Base-by-base conservation (phyloP, 208 protist genomes). In the Trypanosoma platydactyli region DNA sequence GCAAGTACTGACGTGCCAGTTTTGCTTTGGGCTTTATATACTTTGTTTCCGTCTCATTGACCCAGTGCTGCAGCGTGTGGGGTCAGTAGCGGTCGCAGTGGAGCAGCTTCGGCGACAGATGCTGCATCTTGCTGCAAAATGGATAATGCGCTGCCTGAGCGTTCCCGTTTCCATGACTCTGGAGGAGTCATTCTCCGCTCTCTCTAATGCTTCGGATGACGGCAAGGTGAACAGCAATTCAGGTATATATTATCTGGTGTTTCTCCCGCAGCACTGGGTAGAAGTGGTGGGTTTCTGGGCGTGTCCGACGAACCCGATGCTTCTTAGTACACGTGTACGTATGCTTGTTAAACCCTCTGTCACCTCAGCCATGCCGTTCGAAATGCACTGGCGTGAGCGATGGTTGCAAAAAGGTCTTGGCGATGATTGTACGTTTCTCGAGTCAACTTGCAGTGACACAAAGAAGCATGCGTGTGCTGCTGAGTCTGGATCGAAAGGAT, bases 281-380 rank as follows among this genome's bases (percentile, higher is more conserved):
- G 88, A 94, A 55, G 76, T 89, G 59, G 84, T 91, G 1, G 88
- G 80, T 7, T 91, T 91, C 64, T 94, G 88, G 85, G 77, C 83
- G 11, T 91, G 83, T 68, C n/a, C 57, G 40, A 77, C 64, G 62
- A 94, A 89, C 46, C 88, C 88, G 4, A 55, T 91, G 9, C 53
- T 94, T 33, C 20, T 38, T 13, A 65, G 35, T 50, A 54, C 53
- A 42, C 54, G 51, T 30, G 13, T 74, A 24, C 35, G 46, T 59
- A 24, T 49, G 27, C 29, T 64, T 15, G 15, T 1, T 20, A n/a
- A 35, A 41, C 46, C 16, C 13, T 20, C 53, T 42, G 35, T 35
- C 25, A 11, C 16, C 25, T n/a, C 30, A 15, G 38, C 20, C 2
- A 27, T 67, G n/a, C 68, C 68, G 0, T 73, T 56, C 55, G 60